Conservation (phyloP, 306 rosid genomes). For the Dalbergia oliveri region DNA sequence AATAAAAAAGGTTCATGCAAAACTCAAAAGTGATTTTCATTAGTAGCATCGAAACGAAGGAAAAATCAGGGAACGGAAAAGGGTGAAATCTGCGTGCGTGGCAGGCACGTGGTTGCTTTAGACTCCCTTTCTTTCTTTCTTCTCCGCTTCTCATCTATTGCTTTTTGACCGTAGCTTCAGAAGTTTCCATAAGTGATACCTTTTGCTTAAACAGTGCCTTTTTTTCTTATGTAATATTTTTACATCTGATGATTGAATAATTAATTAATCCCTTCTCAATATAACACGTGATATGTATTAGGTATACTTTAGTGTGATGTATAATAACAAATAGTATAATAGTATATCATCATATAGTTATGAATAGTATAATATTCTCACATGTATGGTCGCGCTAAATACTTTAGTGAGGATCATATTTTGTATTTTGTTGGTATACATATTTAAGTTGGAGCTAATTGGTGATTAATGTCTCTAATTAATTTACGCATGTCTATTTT, state of each 20-base stretch:
- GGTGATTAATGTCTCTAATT: not conserved
- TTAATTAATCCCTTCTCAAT: not conserved
- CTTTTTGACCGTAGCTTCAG: constrained; percentile 41
- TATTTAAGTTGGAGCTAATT: not conserved
- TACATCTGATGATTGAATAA: not conserved
- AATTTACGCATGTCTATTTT: not conserved
- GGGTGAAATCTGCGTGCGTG: constrained; percentile 2
- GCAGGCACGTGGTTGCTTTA: constrained; percentile 39
- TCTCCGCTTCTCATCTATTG: not conserved
- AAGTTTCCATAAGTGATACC: constrained; percentile 8
- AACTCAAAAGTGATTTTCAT: not conserved
- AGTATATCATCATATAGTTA: not conserved
- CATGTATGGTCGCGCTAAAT: too few species aligned
- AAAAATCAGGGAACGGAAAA: not conserved
- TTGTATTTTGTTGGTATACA: not conserved
- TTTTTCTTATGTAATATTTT: not conserved
- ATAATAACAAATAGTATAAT: not conserved
- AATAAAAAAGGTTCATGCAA: not conserved
- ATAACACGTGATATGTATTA: not conserved
- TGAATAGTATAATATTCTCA: not conserved
- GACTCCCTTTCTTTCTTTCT: not conserved
- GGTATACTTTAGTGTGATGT: not conserved
- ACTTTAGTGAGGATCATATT: not conserved
- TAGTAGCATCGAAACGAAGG: not conserved
- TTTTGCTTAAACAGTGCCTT: constrained; percentile 25